These are phyloP conservation scores for Plectosphaerella plurivora DNA, from an alignment of 2,329 filamentous ascomycete genomes.

Conservation along the genomic window DNA sequence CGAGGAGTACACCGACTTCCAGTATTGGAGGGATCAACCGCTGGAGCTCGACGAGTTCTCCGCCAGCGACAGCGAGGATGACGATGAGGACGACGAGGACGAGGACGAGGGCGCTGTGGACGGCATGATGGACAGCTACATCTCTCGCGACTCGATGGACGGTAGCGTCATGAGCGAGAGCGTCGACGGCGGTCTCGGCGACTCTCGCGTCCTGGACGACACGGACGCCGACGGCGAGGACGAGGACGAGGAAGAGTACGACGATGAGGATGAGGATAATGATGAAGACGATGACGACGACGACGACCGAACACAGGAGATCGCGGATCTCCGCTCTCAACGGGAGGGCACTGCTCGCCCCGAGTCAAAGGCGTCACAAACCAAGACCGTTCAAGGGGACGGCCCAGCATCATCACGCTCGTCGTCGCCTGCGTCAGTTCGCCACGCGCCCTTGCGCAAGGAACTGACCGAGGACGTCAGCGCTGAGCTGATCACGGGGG, in stretches of 20 bases:
- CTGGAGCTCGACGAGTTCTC: slow-evolving; percentile 86
- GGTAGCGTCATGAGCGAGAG: slow-evolving; percentile 39
- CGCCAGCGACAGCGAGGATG: slow-evolving; percentile 64
- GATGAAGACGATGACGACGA: slow-evolving; percentile 36
- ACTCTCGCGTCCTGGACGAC: slow-evolving; percentile 31
- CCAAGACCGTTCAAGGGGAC: neutral
- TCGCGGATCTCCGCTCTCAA: slow-evolving; percentile 5
- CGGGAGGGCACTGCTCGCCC: slow-evolving; percentile 8
- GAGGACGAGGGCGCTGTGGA: slow-evolving; percentile 41
- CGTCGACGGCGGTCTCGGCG: slow-evolving; percentile 37
- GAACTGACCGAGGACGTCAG: slow-evolving; percentile 38
- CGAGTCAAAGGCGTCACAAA: neutral
- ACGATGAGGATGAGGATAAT: slow-evolving; percentile 22
- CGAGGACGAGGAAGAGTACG: slow-evolving; percentile 29
- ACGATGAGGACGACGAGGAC: slow-evolving; percentile 49
- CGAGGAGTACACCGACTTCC: slow-evolving; percentile 95
- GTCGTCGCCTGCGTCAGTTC: neutral
- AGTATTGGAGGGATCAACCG: slow-evolving; percentile 86
- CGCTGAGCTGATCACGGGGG: slow-evolving; percentile 56
- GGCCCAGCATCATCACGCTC: neutral
- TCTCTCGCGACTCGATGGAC: slow-evolving; percentile 45
- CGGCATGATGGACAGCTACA: slow-evolving; percentile 51
- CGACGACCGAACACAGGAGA: slow-evolving; percentile 12
- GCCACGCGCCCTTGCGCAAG: slow-evolving; percentile 7
- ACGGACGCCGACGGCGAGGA: slow-evolving; percentile 27